phyloP scores from a whole-genome alignment of 2,329 filamentous ascomycete genomes.

The Colletotrichum truncatum region DNA sequence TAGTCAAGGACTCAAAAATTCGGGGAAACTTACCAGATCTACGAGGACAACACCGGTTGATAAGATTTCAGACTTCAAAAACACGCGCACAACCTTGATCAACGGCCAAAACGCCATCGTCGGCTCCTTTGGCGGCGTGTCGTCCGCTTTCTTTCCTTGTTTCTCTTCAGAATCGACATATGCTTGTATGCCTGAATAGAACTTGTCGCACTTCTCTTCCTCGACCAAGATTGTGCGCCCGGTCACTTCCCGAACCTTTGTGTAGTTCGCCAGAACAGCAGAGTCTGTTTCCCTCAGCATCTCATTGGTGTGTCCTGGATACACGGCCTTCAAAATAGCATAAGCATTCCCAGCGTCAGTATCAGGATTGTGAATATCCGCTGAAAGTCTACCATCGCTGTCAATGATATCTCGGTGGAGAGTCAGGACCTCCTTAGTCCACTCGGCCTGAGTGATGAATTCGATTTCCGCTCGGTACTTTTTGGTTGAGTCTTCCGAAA shows the following conservation, averaged over 20 bases:
- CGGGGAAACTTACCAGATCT: conserved; percentile 53
- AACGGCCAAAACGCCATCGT: conserved; percentile 55
- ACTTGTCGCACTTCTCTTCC: neutral
- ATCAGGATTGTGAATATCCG: conserved; percentile 49
- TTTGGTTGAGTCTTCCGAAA: conserved; percentile 43
- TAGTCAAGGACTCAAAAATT: neutral
- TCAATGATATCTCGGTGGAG: conserved; percentile 59
- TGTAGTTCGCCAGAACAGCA: neutral
- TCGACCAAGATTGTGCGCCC: neutral
- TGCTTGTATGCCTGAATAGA: conserved; percentile 4
- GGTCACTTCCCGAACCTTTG: neutral
- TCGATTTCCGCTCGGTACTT: conserved; percentile 65
- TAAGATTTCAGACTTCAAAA: conserved; percentile 43
- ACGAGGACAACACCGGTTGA: conserved; percentile 47
- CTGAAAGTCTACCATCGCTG: conserved; percentile 45
- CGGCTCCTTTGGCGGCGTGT: neutral
- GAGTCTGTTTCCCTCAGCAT: neutral
- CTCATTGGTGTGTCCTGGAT: conserved; percentile 38
- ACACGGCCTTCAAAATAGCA: conserved; percentile 56
- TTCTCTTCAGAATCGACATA: conserved; percentile 14
- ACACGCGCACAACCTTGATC: conserved; percentile 58
- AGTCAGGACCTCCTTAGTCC: conserved; percentile 59
- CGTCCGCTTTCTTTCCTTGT: neutral
- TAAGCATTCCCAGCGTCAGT: conserved; percentile 51
- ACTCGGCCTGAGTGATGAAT: conserved; percentile 62